Conservation (phyloP, 139 green algal genomes). For the Edaphochlamys debaryana region DNA sequence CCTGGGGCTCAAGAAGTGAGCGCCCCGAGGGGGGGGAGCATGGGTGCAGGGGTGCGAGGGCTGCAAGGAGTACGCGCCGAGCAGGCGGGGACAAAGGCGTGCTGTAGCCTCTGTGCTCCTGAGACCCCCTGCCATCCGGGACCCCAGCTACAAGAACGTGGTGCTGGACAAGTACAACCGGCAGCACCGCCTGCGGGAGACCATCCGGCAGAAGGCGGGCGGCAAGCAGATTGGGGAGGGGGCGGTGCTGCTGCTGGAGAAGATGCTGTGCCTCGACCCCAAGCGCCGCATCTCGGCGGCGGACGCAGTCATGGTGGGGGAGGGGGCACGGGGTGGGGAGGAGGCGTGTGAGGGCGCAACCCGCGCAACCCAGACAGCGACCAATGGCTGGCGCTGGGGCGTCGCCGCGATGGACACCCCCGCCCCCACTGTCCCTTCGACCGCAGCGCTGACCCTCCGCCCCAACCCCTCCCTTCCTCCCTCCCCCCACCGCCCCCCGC, state of each 20-base stretch:
- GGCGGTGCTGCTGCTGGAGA: constrained; percentile 75
- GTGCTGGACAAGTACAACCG: constrained; percentile 28
- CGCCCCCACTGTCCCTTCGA: too few species aligned
- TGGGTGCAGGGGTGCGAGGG: not conserved
- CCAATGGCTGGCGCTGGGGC: too few species aligned
- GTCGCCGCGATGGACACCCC: too few species aligned
- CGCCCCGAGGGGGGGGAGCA: too few species aligned
- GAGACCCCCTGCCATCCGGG: not conserved
- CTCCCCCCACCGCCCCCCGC: too few species aligned
- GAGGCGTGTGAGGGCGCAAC: too few species aligned
- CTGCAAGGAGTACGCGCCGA: too few species aligned
- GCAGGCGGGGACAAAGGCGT: not conserved
- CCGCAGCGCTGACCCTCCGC: too few species aligned
- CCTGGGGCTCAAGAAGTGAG: constrained; percentile 18
- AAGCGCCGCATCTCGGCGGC: constrained; percentile 69
- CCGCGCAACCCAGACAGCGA: too few species aligned
- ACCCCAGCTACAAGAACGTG: constrained; percentile 42
- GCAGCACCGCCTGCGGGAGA: constrained; percentile 35
- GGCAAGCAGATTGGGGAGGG: constrained; percentile 36
- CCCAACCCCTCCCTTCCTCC: too few species aligned
- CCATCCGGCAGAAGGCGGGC: constrained; percentile 18
- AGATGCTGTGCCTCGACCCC: constrained; percentile 80
- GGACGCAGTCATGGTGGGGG: constrained; percentile 64
- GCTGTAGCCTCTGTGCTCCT: too few species aligned
- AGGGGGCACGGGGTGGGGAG: not conserved